Conservation (phyloP, 352 stramenopile species). For the Peronosclerospora sorghi region DNA sequence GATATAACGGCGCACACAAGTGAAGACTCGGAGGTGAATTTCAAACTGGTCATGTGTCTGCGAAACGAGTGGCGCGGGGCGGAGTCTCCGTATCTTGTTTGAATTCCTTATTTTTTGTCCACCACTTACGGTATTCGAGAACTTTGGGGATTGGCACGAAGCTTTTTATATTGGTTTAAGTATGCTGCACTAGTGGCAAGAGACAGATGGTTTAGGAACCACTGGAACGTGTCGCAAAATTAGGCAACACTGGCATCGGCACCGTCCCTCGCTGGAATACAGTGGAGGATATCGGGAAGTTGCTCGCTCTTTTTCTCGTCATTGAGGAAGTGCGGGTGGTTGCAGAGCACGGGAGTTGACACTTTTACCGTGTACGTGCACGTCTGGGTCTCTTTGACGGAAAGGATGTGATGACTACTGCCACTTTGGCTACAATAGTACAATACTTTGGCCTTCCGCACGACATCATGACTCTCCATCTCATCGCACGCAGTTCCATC, state of each 20-base stretch:
- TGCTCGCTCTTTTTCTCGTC: constrained; percentile 48
- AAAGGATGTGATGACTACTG: constrained; percentile 56
- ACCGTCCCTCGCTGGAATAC: constrained; percentile 43
- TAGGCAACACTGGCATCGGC: neutral
- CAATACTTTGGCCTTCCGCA: constrained; percentile 52
- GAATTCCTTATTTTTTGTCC: too few species aligned
- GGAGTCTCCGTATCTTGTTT: neutral
- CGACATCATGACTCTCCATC: constrained; percentile 43
- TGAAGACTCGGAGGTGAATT: too few species aligned
- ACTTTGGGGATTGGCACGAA: too few species aligned
- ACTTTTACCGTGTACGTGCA: constrained; percentile 76
- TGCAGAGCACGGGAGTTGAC: constrained; percentile 55
- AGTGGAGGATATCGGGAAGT: constrained; percentile 54
- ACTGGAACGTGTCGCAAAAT: too few species aligned
- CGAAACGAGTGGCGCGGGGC: neutral
- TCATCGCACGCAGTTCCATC: constrained; percentile 65
- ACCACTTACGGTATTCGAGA: too few species aligned
- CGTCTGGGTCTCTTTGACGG: constrained; percentile 75
- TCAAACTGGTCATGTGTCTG: too few species aligned
- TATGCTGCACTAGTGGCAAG: too few species aligned
- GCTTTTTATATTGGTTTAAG: too few species aligned
- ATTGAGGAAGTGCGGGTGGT: constrained; percentile 74
- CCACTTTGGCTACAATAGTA: constrained; percentile 70
- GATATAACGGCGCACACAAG: too few species aligned
- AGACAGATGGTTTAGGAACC: too few species aligned